Evolutionary conservation across 208 protist genomes (phyloP).

Genomic region (Leishmania mexicana): DNA sequence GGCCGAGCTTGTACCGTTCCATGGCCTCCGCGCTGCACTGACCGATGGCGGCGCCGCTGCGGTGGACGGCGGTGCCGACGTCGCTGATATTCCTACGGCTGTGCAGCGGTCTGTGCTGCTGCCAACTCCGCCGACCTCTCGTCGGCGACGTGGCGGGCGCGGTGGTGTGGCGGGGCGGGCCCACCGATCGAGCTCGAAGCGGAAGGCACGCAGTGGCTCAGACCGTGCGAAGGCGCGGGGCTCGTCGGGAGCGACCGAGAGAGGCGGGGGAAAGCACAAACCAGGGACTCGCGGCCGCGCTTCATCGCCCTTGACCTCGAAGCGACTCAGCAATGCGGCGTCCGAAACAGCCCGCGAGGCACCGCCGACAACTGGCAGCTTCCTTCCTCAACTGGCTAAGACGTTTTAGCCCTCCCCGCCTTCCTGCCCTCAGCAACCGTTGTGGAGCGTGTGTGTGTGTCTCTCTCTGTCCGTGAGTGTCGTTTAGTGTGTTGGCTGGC

Average conservation of each 20-base stretch:
- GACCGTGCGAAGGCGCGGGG: background rate
- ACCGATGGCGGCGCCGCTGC: slow-evolving; percentile 1
- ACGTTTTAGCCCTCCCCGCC: slow-evolving; percentile 7
- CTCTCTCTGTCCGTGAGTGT: background rate
- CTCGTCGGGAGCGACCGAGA: background rate
- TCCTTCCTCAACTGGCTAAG: slow-evolving; percentile 27
- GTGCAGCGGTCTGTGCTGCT: background rate
- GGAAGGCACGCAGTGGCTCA: slow-evolving; percentile 1
- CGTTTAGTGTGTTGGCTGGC: background rate
- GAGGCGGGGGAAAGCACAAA: slow-evolving; percentile 1
- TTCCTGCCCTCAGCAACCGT: background rate
- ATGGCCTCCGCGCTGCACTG: slow-evolving; percentile 24
- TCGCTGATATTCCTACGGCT: slow-evolving; percentile 29
- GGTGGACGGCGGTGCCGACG: slow-evolving; percentile 2
- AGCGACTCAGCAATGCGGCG: slow-evolving; percentile 5
- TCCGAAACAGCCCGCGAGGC: slow-evolving; percentile 7
- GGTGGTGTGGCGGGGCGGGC: background rate
- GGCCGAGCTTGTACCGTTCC: slow-evolving; percentile 27
- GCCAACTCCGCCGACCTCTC: slow-evolving; percentile 1
- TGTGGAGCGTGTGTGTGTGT: background rate
- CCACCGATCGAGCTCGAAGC: background rate
- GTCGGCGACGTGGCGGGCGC: slow-evolving; percentile 6
- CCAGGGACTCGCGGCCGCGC: background rate
- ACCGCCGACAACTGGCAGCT: background rate
- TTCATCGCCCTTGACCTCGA: background rate